Base-by-base conservation (phyloP, 2,329 filamentous ascomycete genomes). In the Leptosphaerulina australis region DNA sequence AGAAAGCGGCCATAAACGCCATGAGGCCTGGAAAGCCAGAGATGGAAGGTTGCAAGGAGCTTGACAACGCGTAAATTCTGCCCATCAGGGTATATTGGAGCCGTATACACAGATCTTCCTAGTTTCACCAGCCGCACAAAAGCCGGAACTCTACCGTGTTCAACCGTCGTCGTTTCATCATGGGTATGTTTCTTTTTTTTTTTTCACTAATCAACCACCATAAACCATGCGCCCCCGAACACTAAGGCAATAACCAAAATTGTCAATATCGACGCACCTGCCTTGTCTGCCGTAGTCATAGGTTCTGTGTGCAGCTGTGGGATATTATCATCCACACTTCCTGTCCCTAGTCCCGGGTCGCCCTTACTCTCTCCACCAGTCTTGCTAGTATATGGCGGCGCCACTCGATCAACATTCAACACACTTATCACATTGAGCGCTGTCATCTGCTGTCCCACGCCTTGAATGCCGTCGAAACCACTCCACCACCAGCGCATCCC, bases 371-470 rank as follows among this genome's bases (percentile, higher is more conserved):
- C 81, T 15, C 80, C 81, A 12, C 82, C 82, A 2, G 78, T 82
- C 0, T 63, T 58, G 34, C 78, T 77, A 4, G 74, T 77, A 3
- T 81, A 69, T 7, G 79, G 79, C 6, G 74, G 71, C 4, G 63
- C 55, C 0, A 76, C 70, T 7, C 61, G 50, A 10, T 68, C 47
- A 8, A 79, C 72, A 20, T 79, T 67, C 38, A 76, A 68, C 26
- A 74, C 75, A 47, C 75, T 68, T 41, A 84, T 76, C 37, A 79
- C 75, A 37, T 79, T 80, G 5, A 85, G 71, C 0, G 80, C 81
- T 38, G 76, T 78, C 80, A 85, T 82, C 68, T 83, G 78, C 64
- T 84, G 78, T 2, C 81, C 81, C 1, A 83, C 81, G 6, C 82
- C 81, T 9, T 67, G 64, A 1, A 68, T 70, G 3, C 77, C 74